phyloP scores from a whole-genome alignment of 306 rosid species.

The Gillenia trifoliata region DNA sequence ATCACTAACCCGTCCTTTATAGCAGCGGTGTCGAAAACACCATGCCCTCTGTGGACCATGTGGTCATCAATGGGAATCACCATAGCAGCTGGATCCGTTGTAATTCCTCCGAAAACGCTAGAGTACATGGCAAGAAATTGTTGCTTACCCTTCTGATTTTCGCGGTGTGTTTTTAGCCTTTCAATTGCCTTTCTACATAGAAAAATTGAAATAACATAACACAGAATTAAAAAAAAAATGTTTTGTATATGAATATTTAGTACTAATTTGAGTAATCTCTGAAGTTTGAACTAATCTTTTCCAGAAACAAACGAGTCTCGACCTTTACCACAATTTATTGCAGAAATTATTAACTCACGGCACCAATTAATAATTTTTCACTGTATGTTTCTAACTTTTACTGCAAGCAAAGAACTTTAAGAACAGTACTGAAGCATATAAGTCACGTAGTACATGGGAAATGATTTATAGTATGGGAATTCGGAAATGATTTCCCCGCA shows the following conservation, averaged over 20 bases:
- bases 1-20: conserved; percentile 72
- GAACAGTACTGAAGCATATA: not conserved
- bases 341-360: not conserved
- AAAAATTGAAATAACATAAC: not conserved
- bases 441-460: no score
- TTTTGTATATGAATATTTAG: not conserved
- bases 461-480: no score
- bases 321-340: not conserved
- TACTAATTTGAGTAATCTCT: not conserved
- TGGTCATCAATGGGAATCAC: conserved; percentile 89
- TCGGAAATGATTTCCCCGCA: no score
- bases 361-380: not conserved
- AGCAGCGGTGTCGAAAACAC: conserved; percentile 92
- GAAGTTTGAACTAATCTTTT: not conserved
- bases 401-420: not conserved
- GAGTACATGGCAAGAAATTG: conserved; percentile 86
- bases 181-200: conserved; percentile 43
- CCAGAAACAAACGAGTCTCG: not conserved
- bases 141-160: conserved; percentile 47
- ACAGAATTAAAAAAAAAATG: not conserved
- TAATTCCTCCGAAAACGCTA: conserved; percentile 78
- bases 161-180: conserved; percentile 46
- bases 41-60: conserved; percentile 96
- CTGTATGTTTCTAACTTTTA: not conserved
- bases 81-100: conserved; percentile 78